These are phyloP conservation scores for Coleophoma crateriformis DNA, from an alignment of 2,329 filamentous ascomycete species.

Conservation along the genomic window DNA sequence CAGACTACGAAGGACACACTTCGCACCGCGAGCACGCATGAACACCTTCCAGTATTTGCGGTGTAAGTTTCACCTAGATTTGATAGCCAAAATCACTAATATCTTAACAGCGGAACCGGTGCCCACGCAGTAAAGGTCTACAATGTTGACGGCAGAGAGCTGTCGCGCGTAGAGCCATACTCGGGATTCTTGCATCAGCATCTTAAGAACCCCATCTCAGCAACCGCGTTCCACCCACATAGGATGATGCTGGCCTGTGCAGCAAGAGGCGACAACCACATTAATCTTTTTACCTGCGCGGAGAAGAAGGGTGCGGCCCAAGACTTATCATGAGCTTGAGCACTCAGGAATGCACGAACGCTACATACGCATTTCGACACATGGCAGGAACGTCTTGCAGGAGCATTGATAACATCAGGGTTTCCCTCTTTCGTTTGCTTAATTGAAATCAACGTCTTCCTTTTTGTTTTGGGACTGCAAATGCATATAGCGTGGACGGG, in stretches of 20 bases:
- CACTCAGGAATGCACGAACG: too few relatives aligned
- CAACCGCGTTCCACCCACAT: slow-evolving; percentile 93
- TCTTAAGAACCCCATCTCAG: slow-evolving; percentile 74
- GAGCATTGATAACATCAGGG: too few relatives aligned
- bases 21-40: slow-evolving; percentile 84
- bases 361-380: too few relatives aligned
- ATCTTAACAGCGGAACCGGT: slow-evolving; percentile 66
- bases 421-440: too few relatives aligned
- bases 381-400: too few relatives aligned
- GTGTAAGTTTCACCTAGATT: slow-evolving; percentile 55
- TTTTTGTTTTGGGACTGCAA: too few relatives aligned
- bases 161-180: slow-evolving; percentile 85
- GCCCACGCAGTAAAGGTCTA: slow-evolving; percentile 86
- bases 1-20: slow-evolving; percentile 72
- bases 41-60: slow-evolving; percentile 93
- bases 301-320: slow-evolving; percentile 29
- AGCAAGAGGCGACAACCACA: slow-evolving; percentile 79
- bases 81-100: slow-evolving; percentile 13
- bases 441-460: too few relatives aligned
- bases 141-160: slow-evolving; percentile 75
- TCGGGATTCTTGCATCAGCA: slow-evolving; percentile 81
- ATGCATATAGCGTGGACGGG: too few relatives aligned
- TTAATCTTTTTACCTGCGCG: slow-evolving; percentile 80
- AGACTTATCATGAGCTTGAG: too few relatives aligned
- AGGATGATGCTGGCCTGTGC: slow-evolving; percentile 85